Evolutionary conservation across 768 basidiomycete species (phyloP).

Genomic region (Amanita subjunquillea): DNA sequence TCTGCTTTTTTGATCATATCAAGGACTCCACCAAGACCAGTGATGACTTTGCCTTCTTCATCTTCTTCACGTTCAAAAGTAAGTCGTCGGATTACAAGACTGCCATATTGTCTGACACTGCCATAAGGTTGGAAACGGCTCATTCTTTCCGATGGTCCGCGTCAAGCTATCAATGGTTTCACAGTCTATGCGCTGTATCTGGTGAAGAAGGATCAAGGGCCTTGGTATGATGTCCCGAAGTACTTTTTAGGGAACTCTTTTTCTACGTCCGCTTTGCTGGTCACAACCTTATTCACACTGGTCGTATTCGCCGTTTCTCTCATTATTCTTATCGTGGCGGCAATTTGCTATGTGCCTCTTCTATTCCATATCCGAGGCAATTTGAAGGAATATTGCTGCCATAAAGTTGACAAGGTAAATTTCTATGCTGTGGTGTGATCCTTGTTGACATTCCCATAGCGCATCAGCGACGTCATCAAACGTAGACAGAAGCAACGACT

Average conservation of each 20-base stretch:
- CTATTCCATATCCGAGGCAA: conserved; percentile 95
- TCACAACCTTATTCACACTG: conserved; percentile 87
- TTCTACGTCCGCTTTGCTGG: conserved; percentile 74
- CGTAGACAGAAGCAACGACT: conserved; percentile 82
- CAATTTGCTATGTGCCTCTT: conserved; percentile 85
- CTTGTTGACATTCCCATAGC: conserved; percentile 30
- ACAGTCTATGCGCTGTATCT: conserved; percentile 20
- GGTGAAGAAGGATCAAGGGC: conserved; percentile 33
- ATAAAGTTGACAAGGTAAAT: conserved; percentile 93
- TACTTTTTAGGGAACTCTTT: conserved; percentile 73
- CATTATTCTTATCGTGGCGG: conserved; percentile 73
- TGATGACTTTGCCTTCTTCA: conserved; percentile 97
- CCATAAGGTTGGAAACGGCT: conserved; percentile 31
- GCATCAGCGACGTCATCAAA: conserved; percentile 89
- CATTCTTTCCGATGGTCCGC: conserved; percentile 86
- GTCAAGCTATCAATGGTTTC: conserved; percentile 40
- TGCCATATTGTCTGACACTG: background rate
- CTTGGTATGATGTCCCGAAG: conserved; percentile 62
- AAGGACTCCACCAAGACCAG: conserved; percentile 90
- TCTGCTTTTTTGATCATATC: conserved; percentile 98
- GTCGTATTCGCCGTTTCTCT: conserved; percentile 80
- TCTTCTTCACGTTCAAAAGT: conserved; percentile 99
- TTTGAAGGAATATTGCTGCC: conserved; percentile 97
- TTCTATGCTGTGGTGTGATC: background rate
- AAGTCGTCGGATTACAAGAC: conserved; percentile 14